A percentile compares a stretch with the other conserved stretches of the same genome.
These are phyloP conservation scores for Penstemon newberryi DNA, from an alignment of 257 asterid genomes.

Conservation along the genomic window DNA sequence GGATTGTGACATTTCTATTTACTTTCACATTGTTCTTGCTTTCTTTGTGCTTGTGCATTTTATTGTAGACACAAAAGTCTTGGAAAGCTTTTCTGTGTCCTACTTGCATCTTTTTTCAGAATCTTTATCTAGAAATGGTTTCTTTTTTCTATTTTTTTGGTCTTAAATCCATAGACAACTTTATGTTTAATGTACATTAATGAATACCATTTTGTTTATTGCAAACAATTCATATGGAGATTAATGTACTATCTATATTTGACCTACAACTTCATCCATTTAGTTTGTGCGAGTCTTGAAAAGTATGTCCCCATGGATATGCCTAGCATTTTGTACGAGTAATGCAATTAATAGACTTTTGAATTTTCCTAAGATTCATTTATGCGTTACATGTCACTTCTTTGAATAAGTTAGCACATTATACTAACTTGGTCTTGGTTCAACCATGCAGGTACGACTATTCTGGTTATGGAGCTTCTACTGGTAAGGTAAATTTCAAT, in stretches of 20 bases:
- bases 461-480: conserved; percentile 98
- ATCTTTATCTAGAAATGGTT: conserved; percentile 4
- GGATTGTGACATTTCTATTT: conserved; percentile 49
- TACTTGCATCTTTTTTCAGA: conserved; percentile 28
- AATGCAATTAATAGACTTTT: conserved; percentile 6
- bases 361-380: not conserved
- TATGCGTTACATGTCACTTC: not conserved
- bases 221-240: not conserved
- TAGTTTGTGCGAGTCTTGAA: not conserved
- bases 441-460: conserved; percentile 77
- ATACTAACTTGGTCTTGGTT: conserved; percentile 17
- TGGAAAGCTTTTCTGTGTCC: conserved; percentile 24
- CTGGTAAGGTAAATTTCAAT: conserved; percentile 74
- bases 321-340: not conserved
- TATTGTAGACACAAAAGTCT: conserved; percentile 32
- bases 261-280: not conserved
- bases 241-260: not conserved
- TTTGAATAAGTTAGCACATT: not conserved
- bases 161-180: not conserved
- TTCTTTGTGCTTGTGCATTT: conserved; percentile 34
- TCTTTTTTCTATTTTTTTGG: not conserved
- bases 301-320: not conserved
- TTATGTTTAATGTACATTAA: conserved; percentile 9
- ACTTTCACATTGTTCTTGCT: conserved; percentile 36
- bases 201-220: conserved; percentile 10